Base-by-base conservation (phyloP, 1,284 basidiomycete genomes). In the Irpex sp. region DNA sequence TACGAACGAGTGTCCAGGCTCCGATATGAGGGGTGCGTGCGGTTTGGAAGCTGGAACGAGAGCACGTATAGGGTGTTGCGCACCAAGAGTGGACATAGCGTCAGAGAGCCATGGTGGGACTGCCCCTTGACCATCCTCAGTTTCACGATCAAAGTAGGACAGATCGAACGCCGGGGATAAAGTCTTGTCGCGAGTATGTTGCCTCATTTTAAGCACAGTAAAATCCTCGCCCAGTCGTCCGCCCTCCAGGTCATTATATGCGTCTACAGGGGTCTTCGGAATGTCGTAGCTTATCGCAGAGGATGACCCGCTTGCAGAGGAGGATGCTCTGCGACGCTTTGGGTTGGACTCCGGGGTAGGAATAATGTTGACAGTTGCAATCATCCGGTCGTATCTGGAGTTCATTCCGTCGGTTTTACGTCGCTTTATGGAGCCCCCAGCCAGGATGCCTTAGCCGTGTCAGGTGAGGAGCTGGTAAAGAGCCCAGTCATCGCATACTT, bases 371-470 rank as follows among this genome's bases (percentile, higher is more conserved):
- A 88, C 82, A 3, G 81, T 79, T 58, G 83, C 78, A 21, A 89
- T 76, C 88, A 91, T 89, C 54, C 78, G 78, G 70, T 91, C 88
- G 66, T 84, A 89, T 40, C 82, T 82, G 21, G 79, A 70, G 67
- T 91, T 91, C 58, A 86, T 73, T n/a, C 80, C 81, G 51, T 71
- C 73, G n/a, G 74, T 76, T 67, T 78, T 82, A 49, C 79, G 79
- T 31, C 82, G 81, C 64, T 86, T 88, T 31, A 69, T 52, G 2
- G 69, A 15, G 6, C 36, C 47, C 51, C 57, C 13, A 36, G 57
- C 37, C 21, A 56, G 44, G 5, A 58, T 19, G 49, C n/a, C 61
- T 58, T 19, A 19, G 13, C 36, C 8, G 47, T 62, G 31, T 36
- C 52, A 19, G 17, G 17, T 17, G 17, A 21, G 51, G 9, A 19